Percentiles rank a stretch among this genome's conserved stretches.
Evolutionary conservation across 163 green algal species (phyloP).

Genomic region (Chlamydomonas reinhardtii): DNA sequence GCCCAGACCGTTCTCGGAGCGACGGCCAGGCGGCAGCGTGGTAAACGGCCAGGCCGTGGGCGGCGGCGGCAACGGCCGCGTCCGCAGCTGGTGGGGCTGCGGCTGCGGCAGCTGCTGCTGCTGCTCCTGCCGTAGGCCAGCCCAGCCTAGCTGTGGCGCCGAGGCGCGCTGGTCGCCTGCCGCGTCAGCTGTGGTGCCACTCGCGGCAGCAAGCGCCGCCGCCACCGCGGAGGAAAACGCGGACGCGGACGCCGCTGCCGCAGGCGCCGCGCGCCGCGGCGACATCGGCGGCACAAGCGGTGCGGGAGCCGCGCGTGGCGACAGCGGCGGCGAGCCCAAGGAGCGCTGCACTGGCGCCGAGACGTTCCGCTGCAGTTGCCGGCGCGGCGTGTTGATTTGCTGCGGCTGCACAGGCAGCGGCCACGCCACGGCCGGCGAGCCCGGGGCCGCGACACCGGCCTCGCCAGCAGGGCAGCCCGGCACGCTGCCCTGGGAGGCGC

Average conservation of each 20-base stretch:
- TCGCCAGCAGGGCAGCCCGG: background rate
- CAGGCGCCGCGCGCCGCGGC: background rate
- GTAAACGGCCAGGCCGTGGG: too few species aligned
- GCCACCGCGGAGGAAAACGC: too few species aligned
- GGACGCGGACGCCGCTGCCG: background rate
- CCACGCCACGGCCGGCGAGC: background rate
- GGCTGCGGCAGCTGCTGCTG: too few species aligned
- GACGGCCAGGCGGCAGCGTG: too few species aligned
- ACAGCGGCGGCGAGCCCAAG: background rate
- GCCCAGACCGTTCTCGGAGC: too few species aligned
- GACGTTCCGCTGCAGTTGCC: background rate
- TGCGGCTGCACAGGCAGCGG: background rate
- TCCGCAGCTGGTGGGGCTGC: too few species aligned
- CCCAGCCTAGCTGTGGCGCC: too few species aligned
- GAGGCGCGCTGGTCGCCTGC: too few species aligned
- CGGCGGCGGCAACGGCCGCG: too few species aligned
- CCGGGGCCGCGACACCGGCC: background rate
- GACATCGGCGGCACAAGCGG: background rate
- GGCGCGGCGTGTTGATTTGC: slow-evolving; percentile 9
- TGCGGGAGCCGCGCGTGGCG: background rate
- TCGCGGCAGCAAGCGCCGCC: too few species aligned
- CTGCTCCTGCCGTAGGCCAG: too few species aligned
- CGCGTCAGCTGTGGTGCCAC: too few species aligned
- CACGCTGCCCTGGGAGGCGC: background rate
- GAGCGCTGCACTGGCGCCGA: background rate